Base-by-base conservation (phyloP, 441 rosid species). In the Theobroma grandiflorum region DNA sequence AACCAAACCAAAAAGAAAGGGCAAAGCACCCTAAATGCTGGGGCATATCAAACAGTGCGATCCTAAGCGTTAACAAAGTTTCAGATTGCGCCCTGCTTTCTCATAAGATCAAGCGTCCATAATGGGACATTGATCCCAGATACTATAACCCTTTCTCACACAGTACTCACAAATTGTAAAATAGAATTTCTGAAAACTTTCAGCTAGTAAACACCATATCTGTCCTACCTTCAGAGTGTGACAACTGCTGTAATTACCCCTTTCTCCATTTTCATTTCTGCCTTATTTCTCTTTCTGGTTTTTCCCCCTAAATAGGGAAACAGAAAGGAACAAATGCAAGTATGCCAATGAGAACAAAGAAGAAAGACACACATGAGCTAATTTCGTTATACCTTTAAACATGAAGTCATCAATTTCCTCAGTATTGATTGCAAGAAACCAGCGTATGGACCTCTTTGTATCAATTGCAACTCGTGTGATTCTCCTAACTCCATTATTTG, bases 361-460 rank as follows among this genome's bases (percentile, higher is more conserved):
- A 9, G 52, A 78, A 78, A 18, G 18, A 22, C 52, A 67, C 59
- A 35, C 9, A 73, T 22, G 5, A 22, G 50, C 22, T 57, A 79
- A 64, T 40, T 66, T 58, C 14, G 58, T 37, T 71, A 62, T 85
- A 88, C 91, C 95, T 89, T 86, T 86, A 43, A 97, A 78, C 55
- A 83, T 82, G 79, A 94, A 95, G 85, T 97, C 97, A 88, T 91
- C 88, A 73, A 97, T 82, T 85, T 91, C 90, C 74, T 90, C 77
- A 12, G 91, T 85, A 86, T 97, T 94, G 82, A 95, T 89, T 4
- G 94, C 97, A 47, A 95, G 97, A 82, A 88, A 80, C 99, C 99
- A 95, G 40, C 99, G 94, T 2, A 72, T 69, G 15, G 99, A 94
- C 71, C 88, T 85, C 87, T 89, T 89, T 50, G 95, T 86, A 82